Base-by-base conservation (phyloP, 2,329 filamentous ascomycete genomes). In the Aspergillus alliaceus region DNA sequence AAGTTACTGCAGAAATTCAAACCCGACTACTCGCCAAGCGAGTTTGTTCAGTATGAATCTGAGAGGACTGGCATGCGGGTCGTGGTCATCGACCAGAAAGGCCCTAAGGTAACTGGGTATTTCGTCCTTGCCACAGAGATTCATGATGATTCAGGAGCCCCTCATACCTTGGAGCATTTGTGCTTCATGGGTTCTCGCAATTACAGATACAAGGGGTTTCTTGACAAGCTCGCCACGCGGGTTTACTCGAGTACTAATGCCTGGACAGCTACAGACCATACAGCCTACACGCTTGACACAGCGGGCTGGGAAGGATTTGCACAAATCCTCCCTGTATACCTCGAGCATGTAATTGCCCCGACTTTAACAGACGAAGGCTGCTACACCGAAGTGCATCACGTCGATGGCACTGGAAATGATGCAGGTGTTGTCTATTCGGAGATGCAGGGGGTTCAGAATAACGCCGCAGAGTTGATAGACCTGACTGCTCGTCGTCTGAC, bases 341-440 rank as follows among this genome's bases (percentile, higher is more conserved):
- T 99, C 1, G 96, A 99, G 74, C 95, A 99, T 77, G 83, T 99
- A 31, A 85, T 99, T 60, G 80, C 96, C 8, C 95, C 95, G 0
- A 96, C 91, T 7, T 81, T 99, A 59, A 98, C 93, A 1, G 93
- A 99, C 73, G 90, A 93, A 55, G 91, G 87, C 11, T 97, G 96
- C 72, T 89, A 93, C 63, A 99, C 95, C 2, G 95, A 99, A 74
- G 95, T 99, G 1, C 92, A 96, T 78, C 95, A 99, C 72, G 85
- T 99, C 54, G 91, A 99, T 70, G 93, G 91, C 15, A 86, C 90
- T 64, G 95, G 95, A 56, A 90, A 98, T 62, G 95, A 99, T 82
- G 95, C 95, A 40, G 95, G 92, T 61, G 93, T 97, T 1, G 95
- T 99, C 8, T 99, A 99, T 76, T 97, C 93, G 0, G 95, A 99